A percentile compares a stretch with the other conserved stretches of the same genome.
Evolutionary conservation across 192 early-diverging fungal genomes (phyloP).

Genomic region (Obelidium mucronatum): DNA sequence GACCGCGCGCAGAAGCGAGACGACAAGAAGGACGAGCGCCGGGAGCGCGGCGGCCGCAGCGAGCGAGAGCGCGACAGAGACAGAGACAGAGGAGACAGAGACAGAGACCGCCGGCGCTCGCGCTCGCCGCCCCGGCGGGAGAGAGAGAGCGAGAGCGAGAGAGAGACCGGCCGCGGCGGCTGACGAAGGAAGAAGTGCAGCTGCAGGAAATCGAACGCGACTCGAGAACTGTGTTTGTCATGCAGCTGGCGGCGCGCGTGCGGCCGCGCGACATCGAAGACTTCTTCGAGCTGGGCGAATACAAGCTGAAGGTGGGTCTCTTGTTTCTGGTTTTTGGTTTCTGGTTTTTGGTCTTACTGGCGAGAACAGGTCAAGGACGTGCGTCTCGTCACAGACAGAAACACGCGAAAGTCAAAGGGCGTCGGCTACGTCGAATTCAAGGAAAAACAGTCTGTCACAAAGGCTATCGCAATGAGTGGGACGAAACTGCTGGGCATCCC

Average conservation of each 20-base stretch:
- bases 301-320: neutral
- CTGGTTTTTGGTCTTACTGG: neutral
- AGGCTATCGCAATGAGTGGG: constrained; percentile 85
- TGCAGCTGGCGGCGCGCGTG: constrained; percentile 87
- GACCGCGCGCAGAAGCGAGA: constrained; percentile 5
- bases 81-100: constrained; percentile 37
- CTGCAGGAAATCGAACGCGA: constrained; percentile 6
- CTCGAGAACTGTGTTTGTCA: constrained; percentile 90
- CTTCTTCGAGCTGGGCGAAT: constrained; percentile 73
- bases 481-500: constrained; percentile 91
- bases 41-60: constrained; percentile 6
- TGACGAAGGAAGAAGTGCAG: constrained; percentile 1
- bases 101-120: constrained; percentile 39
- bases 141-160: constrained; percentile 18
- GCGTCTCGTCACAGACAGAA: constrained; percentile 81
- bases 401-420: constrained; percentile 80
- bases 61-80: constrained; percentile 31
- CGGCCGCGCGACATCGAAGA: constrained; percentile 81
- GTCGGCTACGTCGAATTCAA: constrained; percentile 98
- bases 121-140: constrained; percentile 18
- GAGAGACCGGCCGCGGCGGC: constrained; percentile 2
- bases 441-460: constrained; percentile 79
- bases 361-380: constrained; percentile 71
- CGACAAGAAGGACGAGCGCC: constrained; percentile 4
- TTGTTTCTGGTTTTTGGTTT: constrained; percentile 72